A percentile compares a stretch with the other conserved stretches of the same genome.
phyloP scores from a whole-genome alignment of 805 yeast species.

The Ogataea paradorogensis region DNA sequence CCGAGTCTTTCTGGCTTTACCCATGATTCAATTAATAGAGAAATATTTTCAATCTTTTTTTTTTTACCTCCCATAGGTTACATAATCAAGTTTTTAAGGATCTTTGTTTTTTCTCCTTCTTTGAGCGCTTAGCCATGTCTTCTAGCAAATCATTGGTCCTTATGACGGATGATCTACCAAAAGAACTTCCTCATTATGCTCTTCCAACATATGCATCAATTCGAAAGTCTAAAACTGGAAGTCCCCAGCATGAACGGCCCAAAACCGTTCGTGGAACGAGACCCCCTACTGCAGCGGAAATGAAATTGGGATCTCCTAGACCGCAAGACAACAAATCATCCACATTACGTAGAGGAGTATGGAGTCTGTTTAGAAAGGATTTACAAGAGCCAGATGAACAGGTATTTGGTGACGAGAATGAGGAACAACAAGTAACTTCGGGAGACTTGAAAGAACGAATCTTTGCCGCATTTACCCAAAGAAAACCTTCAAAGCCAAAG shows the following conservation, averaged over 20 bases:
- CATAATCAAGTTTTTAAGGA: conserved; percentile 8
- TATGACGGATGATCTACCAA: conserved; percentile 12
- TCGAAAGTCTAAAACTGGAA: conserved; percentile 17
- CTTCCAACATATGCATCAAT: conserved; percentile 24
- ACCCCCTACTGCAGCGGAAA: conserved; percentile 1
- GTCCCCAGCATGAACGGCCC: conserved; percentile 7
- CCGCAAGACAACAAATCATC: conserved; percentile 5
- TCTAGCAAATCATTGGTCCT: conserved; percentile 10
- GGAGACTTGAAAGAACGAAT: conserved; percentile 4
- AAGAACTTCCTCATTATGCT: conserved; percentile 24
- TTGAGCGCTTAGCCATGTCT: conserved; percentile 10
- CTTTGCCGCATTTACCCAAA: conserved; percentile 5
- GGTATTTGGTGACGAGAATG: conserved; percentile 12
- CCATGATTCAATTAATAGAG: conserved; percentile 52
- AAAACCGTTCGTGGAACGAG: conserved; percentile 4
- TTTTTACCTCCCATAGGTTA: conserved; percentile 8
- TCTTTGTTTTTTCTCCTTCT: conserved; percentile 5
- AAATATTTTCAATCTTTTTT: conserved; percentile 2
- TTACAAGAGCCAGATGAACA: conserved; percentile 3
- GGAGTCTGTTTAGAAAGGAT: conserved; percentile 11
- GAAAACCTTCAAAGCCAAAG: neutral
- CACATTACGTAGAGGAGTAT: conserved; percentile 8
- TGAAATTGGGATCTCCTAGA: conserved; percentile 5
- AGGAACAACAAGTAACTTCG: conserved; percentile 3
- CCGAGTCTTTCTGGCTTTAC: conserved; percentile 95